Evolutionary conservation across 129 eudicot species (phyloP).

Genomic region (Daucus carota): DNA sequence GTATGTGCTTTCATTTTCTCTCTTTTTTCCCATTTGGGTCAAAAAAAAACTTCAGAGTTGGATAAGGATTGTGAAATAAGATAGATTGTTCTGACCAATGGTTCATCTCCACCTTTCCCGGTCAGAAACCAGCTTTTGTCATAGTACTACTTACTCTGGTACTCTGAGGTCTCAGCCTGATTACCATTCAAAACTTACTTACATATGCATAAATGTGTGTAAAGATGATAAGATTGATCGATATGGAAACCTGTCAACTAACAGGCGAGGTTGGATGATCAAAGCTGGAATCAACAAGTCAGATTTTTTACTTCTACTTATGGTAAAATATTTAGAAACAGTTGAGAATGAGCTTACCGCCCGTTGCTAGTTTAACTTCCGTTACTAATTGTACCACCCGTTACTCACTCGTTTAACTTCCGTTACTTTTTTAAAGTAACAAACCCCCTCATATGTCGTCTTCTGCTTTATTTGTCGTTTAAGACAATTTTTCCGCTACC

Average conservation of each 20-base stretch:
- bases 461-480: too few relatives aligned
- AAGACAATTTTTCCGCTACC: not conserved
- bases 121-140: slow-evolving; percentile 21
- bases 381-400: too few relatives aligned
- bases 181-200: not conserved
- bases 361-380: not conserved
- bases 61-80: slow-evolving; percentile 37
- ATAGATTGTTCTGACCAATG: slow-evolving; percentile 32
- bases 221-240: not conserved
- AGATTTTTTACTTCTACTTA: not conserved
- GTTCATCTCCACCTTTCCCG: slow-evolving; percentile 37
- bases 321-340: too few relatives aligned
- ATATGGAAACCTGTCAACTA: not conserved
- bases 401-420: too few relatives aligned
- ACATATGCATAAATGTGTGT: not conserved
- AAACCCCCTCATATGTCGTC: too few relatives aligned
- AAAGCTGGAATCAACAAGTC: not conserved
- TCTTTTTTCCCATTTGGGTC: not conserved
- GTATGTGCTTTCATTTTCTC: not conserved
- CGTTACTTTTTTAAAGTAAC: too few relatives aligned
- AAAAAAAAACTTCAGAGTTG: slow-evolving; percentile 9
- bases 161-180: not conserved
- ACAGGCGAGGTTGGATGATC: not conserved
- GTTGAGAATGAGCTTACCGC: too few relatives aligned
- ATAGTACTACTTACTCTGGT: not conserved